Percentiles rank a stretch among this genome's conserved stretches.
Conservation (phyloP, 805 yeast genomes). For the Danielozyma ontarioensis region DNA sequence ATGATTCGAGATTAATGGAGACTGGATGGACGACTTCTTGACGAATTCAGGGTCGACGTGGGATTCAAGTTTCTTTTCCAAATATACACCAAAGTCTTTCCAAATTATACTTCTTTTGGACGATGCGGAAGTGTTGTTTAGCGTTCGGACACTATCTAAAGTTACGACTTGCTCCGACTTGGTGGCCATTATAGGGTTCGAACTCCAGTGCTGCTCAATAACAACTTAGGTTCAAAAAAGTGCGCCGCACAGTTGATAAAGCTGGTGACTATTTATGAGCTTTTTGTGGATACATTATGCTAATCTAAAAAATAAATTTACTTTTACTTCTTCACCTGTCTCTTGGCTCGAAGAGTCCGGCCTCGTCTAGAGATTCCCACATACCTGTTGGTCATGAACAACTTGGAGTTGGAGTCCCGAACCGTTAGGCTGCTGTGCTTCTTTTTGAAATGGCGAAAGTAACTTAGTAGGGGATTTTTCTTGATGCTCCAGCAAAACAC, state of each 20-base stretch:
- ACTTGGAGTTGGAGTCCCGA: too few species aligned
- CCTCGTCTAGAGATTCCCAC: too few species aligned
- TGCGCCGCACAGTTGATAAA: too few species aligned
- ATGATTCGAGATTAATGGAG: constrained; percentile 17
- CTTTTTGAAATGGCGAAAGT: constrained; percentile 26
- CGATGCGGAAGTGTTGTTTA: constrained; percentile 10
- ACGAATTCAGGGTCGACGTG: constrained; percentile 16
- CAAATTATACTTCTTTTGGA: constrained; percentile 29
- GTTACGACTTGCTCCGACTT: constrained; percentile 21
- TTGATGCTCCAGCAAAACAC: constrained; percentile 26
- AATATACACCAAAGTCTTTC: constrained; percentile 41
- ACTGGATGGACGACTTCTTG: constrained; percentile 10
- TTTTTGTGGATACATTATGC: too few species aligned
- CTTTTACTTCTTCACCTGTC: too few species aligned
- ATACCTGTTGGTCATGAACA: too few species aligned
- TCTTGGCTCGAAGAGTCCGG: too few species aligned
- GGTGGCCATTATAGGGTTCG: constrained; percentile 1
- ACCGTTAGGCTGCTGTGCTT: too few species aligned
- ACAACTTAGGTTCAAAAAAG: neutral
- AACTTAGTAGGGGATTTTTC: constrained; percentile 20
- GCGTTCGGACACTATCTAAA: constrained; percentile 20
- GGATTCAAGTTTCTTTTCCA: constrained; percentile 33
- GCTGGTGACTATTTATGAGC: too few species aligned
- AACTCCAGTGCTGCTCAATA: too few species aligned
- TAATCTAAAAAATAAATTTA: too few species aligned